Conservation (phyloP, 2,329 filamentous ascomycete genomes). For the Arthrobotrys entomopaga region DNA sequence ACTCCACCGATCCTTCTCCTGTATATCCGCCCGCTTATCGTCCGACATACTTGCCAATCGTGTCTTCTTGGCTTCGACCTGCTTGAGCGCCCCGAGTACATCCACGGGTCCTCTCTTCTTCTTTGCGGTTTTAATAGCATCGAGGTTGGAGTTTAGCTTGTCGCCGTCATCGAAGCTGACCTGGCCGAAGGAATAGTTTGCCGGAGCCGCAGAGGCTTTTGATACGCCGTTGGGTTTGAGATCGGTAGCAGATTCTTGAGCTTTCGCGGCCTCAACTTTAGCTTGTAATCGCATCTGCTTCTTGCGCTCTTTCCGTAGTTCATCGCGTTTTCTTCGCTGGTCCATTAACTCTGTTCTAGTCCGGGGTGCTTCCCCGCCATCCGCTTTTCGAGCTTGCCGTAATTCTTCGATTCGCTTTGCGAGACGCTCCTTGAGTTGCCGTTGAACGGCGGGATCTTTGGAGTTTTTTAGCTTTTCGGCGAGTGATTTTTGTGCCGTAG, state of each 20-base stretch:
- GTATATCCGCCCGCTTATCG: slow-evolving; percentile 83
- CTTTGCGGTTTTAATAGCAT: slow-evolving; percentile 71
- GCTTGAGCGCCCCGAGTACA: slow-evolving; percentile 83
- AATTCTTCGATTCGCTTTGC: slow-evolving; percentile 85
- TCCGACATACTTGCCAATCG: slow-evolving; percentile 79
- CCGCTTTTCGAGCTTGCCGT: slow-evolving; percentile 85
- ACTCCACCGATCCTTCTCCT: slow-evolving; percentile 94
- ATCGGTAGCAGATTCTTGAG: slow-evolving; percentile 70
- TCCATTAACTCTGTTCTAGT: slow-evolving; percentile 94
- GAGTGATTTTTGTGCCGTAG: slow-evolving; percentile 74
- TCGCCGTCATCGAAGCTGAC: slow-evolving; percentile 91
- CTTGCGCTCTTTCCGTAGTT: slow-evolving; percentile 85
- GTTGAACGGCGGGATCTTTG: slow-evolving; percentile 68
- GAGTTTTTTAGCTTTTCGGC: slow-evolving; percentile 65
- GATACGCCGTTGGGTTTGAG: slow-evolving; percentile 65
- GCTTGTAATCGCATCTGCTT: slow-evolving; percentile 81
- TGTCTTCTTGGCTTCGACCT: slow-evolving; percentile 85
- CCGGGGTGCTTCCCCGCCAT: slow-evolving; percentile 81
- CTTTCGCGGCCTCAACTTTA: slow-evolving; percentile 63
- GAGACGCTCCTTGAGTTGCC: slow-evolving; percentile 75
- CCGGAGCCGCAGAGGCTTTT: slow-evolving; percentile 68
- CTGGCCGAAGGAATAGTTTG: slow-evolving; percentile 85
- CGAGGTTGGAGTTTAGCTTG: slow-evolving; percentile 76
- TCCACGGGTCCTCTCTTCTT: slow-evolving; percentile 87
- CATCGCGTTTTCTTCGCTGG: slow-evolving; percentile 84